phyloP scores from a whole-genome alignment of 2,329 filamentous ascomycete species.

The Beauveria bassiana region DNA sequence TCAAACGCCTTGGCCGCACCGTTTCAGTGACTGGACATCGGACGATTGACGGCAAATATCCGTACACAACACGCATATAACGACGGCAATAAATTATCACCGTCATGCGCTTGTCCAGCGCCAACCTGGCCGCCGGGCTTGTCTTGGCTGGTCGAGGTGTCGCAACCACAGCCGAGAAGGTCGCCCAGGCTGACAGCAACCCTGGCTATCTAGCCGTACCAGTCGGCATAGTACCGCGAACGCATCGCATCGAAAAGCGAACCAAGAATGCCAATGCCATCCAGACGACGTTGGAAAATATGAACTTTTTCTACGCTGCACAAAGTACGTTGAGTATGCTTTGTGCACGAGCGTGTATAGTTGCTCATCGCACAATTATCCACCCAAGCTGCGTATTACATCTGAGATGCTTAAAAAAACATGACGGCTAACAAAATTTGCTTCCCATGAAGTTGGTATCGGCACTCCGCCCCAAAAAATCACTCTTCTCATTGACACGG shows the following conservation, averaged over 20 bases:
- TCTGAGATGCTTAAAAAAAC: background rate
- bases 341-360: background rate
- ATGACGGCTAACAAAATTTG: background rate
- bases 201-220: conserved; percentile 31
- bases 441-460: conserved; percentile 28
- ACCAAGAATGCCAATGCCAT: conserved; percentile 20
- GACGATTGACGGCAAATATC: background rate
- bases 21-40: background rate
- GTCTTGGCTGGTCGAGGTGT: conserved; percentile 1
- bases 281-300: conserved; percentile 26
- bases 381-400: background rate
- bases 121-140: conserved; percentile 3
- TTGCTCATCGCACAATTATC: background rate
- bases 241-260: conserved; percentile 7
- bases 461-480: conserved; percentile 35
- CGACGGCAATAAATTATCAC: background rate
- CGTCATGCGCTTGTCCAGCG: background rate
- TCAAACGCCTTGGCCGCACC: background rate
- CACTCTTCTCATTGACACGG: conserved; percentile 42
- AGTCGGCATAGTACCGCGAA: conserved; percentile 24
- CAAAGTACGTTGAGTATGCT: conserved; percentile 22
- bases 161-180: conserved; percentile 11
- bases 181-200: conserved; percentile 24
- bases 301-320: conserved; percentile 31
- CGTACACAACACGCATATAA: background rate